A percentile compares a stretch with the other conserved stretches of the same genome.
phyloP scores from a whole-genome alignment of 345 rosid genomes.

The Brassica cretica region DNA sequence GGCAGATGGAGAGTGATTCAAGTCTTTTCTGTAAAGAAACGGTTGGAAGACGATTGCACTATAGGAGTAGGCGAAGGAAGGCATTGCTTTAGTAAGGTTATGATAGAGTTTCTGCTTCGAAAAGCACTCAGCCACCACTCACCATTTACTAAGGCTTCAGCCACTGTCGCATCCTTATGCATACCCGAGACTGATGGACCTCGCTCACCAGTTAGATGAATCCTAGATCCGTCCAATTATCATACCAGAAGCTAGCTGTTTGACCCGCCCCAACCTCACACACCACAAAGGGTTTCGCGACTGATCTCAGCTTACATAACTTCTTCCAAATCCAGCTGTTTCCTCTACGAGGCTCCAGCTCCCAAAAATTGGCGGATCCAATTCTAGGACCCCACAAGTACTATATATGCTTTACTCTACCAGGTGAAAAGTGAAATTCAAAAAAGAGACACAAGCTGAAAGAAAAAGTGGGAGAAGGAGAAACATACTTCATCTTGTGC shows the following conservation, averaged over 20 bases:
- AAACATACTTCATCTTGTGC: no score
- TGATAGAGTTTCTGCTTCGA: neutral
- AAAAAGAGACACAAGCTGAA: no score
- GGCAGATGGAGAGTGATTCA: no score
- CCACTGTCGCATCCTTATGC: neutral
- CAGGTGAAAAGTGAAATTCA: no score
- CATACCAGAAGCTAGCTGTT: neutral
- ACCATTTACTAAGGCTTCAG: neutral
- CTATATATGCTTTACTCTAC: no score
- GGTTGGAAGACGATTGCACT: neutral
- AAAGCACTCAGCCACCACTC: neutral
- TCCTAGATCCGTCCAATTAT: neutral
- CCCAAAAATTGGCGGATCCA: neutral
- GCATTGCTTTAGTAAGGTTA: neutral
- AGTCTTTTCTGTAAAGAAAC: no score
- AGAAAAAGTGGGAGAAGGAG: no score
- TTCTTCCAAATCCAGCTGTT: neutral
- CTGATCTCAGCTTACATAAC: neutral
- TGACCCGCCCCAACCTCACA: neutral
- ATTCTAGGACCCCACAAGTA: neutral
- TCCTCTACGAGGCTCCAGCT: neutral
- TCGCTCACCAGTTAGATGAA: neutral
- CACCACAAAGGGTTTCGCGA: neutral
- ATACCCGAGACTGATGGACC: neutral
- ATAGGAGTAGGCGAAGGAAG: neutral